Conservation (phyloP, 495 filamentous ascomycete genomes). For the Glarea lozoyensis region DNA sequence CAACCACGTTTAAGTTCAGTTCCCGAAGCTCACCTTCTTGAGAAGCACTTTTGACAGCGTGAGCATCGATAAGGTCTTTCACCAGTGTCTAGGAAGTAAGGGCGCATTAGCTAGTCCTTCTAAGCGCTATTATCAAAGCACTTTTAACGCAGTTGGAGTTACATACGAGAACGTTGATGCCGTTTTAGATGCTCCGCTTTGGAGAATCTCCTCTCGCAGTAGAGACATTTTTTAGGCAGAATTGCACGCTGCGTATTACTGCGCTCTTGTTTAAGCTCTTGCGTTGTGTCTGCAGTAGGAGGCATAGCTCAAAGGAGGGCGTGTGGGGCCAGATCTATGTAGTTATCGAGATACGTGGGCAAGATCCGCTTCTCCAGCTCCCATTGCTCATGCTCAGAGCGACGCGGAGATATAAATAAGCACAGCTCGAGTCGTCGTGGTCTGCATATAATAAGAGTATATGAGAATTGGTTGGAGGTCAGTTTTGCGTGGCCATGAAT, state of each 20-base stretch:
- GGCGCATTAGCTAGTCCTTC: too few species aligned
- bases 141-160: background rate
- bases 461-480: too few species aligned
- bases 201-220: conserved; percentile 43
- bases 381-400: background rate
- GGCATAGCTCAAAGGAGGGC: background rate
- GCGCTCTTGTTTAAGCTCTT: background rate
- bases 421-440: too few species aligned
- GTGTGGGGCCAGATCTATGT: background rate
- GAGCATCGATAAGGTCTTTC: conserved; percentile 45
- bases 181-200: conserved; percentile 48
- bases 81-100: conserved; percentile 33
- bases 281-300: background rate
- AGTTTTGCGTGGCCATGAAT: too few species aligned
- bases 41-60: conserved; percentile 44
- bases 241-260: conserved; percentile 3
- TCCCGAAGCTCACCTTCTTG: conserved; percentile 34
- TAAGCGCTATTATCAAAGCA: background rate
- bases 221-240: conserved; percentile 39
- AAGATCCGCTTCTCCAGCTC: background rate
- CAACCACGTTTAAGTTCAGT: background rate
- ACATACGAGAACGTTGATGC: conserved; percentile 45
- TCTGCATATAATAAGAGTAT: too few species aligned
- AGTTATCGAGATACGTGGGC: background rate
- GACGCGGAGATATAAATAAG: too few species aligned